phyloP scores from a whole-genome alignment of 1,284 basidiomycete genomes.

The Melampsora larici-populina region DNA sequence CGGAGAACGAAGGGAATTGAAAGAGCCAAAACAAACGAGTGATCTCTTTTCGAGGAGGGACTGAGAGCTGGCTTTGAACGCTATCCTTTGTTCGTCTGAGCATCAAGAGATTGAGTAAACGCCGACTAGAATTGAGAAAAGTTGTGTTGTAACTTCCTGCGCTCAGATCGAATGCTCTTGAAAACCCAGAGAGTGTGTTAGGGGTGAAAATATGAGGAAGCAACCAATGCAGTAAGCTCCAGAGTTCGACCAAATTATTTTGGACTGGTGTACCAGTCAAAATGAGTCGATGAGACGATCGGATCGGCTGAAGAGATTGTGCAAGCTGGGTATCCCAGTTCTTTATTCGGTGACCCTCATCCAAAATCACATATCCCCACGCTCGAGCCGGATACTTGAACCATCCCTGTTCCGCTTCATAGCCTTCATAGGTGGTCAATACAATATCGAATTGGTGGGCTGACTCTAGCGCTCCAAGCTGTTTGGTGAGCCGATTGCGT shows the following conservation, averaged over 20 bases:
- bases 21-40: constrained; percentile 50
- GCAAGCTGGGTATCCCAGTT: constrained; percentile 59
- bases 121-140: constrained; percentile 59
- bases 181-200: constrained; percentile 59
- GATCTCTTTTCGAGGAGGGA: constrained; percentile 63
- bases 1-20: constrained; percentile 56
- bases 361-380: constrained; percentile 63
- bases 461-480: neutral
- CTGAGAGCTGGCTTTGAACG: constrained; percentile 57
- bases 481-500: constrained; percentile 58
- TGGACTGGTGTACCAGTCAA: constrained; percentile 66
- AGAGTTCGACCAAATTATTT: constrained; percentile 63
- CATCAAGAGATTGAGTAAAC: constrained; percentile 61
- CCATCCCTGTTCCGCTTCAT: constrained; percentile 60
- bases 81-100: constrained; percentile 62
- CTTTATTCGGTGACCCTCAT: constrained; percentile 65
- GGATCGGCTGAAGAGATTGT: constrained; percentile 58
- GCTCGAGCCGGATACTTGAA: constrained; percentile 58
- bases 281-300: constrained; percentile 61
- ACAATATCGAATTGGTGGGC: constrained; percentile 57
- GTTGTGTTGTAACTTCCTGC: constrained; percentile 59
- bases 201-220: constrained; percentile 61
- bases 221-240: constrained; percentile 53
- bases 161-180: constrained; percentile 60
- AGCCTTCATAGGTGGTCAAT: constrained; percentile 64